Base-by-base conservation (phyloP, 192 early-diverging fungal species). In the Coemansia sp. region DNA sequence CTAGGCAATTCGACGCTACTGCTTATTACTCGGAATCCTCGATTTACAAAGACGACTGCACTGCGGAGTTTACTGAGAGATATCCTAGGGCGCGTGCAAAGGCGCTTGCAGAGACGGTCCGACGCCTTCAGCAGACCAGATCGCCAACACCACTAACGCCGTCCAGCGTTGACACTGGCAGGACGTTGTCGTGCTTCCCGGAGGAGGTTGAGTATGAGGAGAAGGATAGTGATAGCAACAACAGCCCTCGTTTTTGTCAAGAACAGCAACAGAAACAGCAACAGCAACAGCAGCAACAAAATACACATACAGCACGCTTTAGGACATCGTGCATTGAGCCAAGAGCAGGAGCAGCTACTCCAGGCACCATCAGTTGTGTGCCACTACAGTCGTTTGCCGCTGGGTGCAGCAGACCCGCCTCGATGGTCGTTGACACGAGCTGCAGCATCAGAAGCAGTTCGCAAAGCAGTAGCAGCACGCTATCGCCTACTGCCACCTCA, bases 161-260 rank as follows among this genome's bases (percentile, higher is more conserved):
- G 16, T 81, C 78, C 4, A 81, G 78, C 56, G 71, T 75, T 21
- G 52, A 57, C 66, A 75, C 78, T 15, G 72, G 73, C 23, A 69
- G 69, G 43, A 81, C 78, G 3, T 56, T 81, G 48, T 70, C 78
- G 5, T 81, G 67, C 56, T 81, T 71, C 19, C 72, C 72, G 39
- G 73, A 81, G 56, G 77, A 74, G 26, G 62, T 61, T 37, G 77
- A 79, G 64, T 68, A 72, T 45, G 67, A 69, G 16, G 38, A 62
- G 9, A 23, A 54, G 26, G 23, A 26, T 6, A 4, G 44, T 37
- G 58, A 42, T 11, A 58, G 56, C 12, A 8, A 61, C 32, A 44
- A 68, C 13, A 9, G 11, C 13, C 21, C 3, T 26, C 9, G 26
- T 11, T 11, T 1, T 19, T 23, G n/a, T 32, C 56, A 50, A 4